These are phyloP conservation scores for Collybiopsis confluens DNA, from an alignment of 768 basidiomycete genomes.

Conservation along the genomic window DNA sequence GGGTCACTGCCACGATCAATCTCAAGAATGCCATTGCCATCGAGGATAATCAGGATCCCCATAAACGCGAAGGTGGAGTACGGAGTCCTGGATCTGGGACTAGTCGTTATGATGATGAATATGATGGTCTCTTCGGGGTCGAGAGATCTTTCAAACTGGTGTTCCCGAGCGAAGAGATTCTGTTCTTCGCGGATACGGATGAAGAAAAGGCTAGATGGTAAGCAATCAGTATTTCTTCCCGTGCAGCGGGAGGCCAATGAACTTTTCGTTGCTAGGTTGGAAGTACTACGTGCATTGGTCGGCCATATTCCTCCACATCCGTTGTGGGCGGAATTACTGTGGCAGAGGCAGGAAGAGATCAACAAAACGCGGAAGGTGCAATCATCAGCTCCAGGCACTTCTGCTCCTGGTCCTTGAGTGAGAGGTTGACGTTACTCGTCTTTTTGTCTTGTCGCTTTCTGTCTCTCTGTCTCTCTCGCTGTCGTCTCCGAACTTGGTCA, in stretches of 20 bases:
- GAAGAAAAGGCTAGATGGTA: constrained; percentile 87
- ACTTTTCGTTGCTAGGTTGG: constrained; percentile 57
- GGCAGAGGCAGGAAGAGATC: constrained; percentile 70
- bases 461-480: not conserved
- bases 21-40: constrained; percentile 77
- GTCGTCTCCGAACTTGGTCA: not conserved
- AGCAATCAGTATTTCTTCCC: constrained; percentile 19
- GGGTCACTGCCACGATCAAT: constrained; percentile 85
- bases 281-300: constrained; percentile 77
- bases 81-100: constrained; percentile 39
- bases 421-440: not conserved
- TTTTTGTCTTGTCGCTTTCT: not conserved
- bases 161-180: constrained; percentile 77
- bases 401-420: not conserved
- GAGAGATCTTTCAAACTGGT: constrained; percentile 82
- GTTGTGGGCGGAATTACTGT: constrained; percentile 87
- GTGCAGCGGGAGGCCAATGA: not conserved
- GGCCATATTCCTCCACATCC: constrained; percentile 91
- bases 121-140: constrained; percentile 62
- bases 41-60: constrained; percentile 68
- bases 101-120: constrained; percentile 49
- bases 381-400: not conserved
- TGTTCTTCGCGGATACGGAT: constrained; percentile 89
- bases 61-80: constrained; percentile 26
- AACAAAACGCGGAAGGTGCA: constrained; percentile 17